A percentile compares a stretch with the other conserved stretches of the same genome.
phyloP scores from a whole-genome alignment of 2,329 filamentous ascomycete species.

The Exophiala calicioides region DNA sequence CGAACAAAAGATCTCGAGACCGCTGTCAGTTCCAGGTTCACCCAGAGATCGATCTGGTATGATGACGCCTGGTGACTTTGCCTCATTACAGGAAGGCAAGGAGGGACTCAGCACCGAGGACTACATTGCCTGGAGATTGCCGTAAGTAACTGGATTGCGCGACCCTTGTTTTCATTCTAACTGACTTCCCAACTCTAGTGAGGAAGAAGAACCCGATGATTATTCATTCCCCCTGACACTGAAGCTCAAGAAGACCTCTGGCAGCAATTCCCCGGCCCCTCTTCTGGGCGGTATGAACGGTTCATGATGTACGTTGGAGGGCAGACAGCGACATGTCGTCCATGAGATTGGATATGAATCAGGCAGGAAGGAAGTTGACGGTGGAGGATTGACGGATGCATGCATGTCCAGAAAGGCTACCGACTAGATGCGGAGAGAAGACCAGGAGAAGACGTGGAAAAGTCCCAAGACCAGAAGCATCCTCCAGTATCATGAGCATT shows the following conservation, averaged over 20 bases:
- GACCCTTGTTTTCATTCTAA: conserved; percentile 7
- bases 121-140: conserved; percentile 96
- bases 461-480: not conserved
- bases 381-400: too few species aligned
- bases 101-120: conserved; percentile 95
- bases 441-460: not conserved
- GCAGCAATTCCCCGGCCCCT: conserved; percentile 32
- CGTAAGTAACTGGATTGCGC: conserved; percentile 64
- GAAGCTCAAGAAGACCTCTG: conserved; percentile 47
- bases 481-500: not conserved
- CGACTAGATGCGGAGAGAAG: too few species aligned
- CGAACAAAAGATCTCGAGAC: conserved; percentile 92
- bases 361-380: not conserved
- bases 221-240: conserved; percentile 71
- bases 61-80: conserved; percentile 99
- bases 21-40: conserved; percentile 90
- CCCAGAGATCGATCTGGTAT: conserved; percentile 88
- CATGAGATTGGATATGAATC: conserved; percentile 15
- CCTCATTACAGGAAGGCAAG: conserved; percentile 87
- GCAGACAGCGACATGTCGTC: not conserved
- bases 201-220: conserved; percentile 88
- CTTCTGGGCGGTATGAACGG: conserved; percentile 26
- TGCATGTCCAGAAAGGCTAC: too few species aligned
- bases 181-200: conserved; percentile 55
- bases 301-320: not conserved